Evolutionary conservation across 2,329 filamentous ascomycete genomes (phyloP), one percentile per base, ranked within the genome.

Genomic region (Chaetomium sp.): DNA sequence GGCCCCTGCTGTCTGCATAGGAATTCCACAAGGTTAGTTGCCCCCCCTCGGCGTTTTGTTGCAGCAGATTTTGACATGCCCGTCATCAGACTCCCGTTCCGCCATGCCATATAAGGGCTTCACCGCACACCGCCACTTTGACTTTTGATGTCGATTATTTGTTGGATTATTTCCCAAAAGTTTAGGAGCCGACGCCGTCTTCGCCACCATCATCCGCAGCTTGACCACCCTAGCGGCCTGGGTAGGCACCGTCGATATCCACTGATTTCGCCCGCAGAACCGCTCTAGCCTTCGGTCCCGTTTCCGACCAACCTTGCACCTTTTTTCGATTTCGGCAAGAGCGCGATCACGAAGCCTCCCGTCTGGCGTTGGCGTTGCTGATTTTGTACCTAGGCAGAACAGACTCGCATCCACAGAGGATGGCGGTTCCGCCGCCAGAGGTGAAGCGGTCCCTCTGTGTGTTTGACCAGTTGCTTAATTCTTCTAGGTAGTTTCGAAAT

Each of bases 1-100:
- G 78, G 77, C 76, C 76, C 62, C 57, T 60, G 27, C 57, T 68
- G 63, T 63, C 58, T 70, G 70, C 78, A 83, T 74, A 85, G 85
- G 83, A 82, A 82, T 78, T 70, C 67, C 66, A 63, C 62, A 67
- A 65, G 60, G 69, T 67, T 60, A 65, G 72, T 16, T n/a, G 50
- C 12, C 29, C 25, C 9, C 19, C 42, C 55, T 55, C 16, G 16
- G 16, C 6, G 16, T 21, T 27, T 3, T 25, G 13, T 4, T 16
- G 6, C 31, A 10, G 16, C 25, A 38, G 35, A 53, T 51, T 31
- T 61, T 65, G 45, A 67, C 49, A 49, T 47, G 8, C n/a, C n/a
- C n/a, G n/a, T 8, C 3, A n/a, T 9, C n/a, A 61, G 57, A 27
- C 63, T 57, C 13, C 27, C 47, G n/a, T 31, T 21, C 35, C 10